Evolutionary conservation across 163 green algal species (phyloP).

Genomic region (Botryococcus braunii): DNA sequence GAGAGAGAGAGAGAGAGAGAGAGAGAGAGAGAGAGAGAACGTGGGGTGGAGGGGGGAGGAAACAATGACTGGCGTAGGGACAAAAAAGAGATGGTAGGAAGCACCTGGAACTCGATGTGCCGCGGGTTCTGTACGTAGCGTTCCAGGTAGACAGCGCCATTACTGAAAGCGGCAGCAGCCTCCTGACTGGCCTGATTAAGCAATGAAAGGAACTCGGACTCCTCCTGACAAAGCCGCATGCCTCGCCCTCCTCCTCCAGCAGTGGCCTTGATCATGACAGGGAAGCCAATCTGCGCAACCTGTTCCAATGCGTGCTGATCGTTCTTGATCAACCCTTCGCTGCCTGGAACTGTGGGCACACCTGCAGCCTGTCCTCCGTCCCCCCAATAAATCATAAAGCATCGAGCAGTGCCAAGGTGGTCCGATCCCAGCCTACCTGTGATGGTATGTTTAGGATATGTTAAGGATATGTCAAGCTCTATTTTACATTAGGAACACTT

Average conservation of each 20-base stretch:
- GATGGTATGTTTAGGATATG: no score
- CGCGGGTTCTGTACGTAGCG: conserved; percentile 80
- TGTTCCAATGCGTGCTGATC: conserved; percentile 54
- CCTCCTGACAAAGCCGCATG: conserved; percentile 75
- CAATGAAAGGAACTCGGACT: conserved; percentile 77
- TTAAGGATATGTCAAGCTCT: no score
- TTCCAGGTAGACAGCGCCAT: conserved; percentile 92
- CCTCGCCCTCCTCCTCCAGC: conserved; percentile 73
- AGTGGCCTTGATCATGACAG: conserved; percentile 94
- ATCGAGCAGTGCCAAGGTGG: no score
- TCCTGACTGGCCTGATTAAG: conserved; percentile 74
- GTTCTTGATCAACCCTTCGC: conserved; percentile 71
- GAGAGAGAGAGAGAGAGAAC: no score
- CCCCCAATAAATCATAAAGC: no score
- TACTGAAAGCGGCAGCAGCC: conserved; percentile 91
- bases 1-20: no score
- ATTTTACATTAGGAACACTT: no score
- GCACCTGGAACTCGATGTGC: conserved; percentile 93
- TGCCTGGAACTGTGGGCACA: conserved; percentile 88
- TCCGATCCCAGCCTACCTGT: no score
- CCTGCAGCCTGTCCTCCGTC: conserved; percentile 55
- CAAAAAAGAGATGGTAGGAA: background rate
- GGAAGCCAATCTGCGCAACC: conserved; percentile 67
- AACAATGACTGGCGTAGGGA: no score
- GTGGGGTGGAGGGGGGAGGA: no score